A percentile compares a stretch with the other conserved stretches of the same genome.
Conservation (phyloP, 257 asterid species). For the Nyctanthes arbortristis region DNA sequence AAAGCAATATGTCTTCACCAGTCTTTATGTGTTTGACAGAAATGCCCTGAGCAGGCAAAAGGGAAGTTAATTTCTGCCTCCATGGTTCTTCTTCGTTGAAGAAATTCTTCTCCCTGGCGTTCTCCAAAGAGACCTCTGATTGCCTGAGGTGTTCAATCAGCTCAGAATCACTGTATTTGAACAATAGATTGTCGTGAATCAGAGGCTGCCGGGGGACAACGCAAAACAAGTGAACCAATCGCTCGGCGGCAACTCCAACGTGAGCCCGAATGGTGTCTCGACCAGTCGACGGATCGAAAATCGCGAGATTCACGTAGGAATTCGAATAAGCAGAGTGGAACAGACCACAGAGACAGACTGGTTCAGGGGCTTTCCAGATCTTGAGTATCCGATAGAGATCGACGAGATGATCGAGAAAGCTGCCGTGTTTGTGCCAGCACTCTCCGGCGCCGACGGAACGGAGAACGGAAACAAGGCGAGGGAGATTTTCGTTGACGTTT, state of each 20-base stretch:
- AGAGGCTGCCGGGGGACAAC: slow-evolving; percentile 71
- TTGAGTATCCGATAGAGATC: slow-evolving; percentile 74
- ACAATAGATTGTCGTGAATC: slow-evolving; percentile 62
- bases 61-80: slow-evolving; percentile 66
- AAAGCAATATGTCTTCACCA: slow-evolving; percentile 64
- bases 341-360: slow-evolving; percentile 81
- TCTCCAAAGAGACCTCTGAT: slow-evolving; percentile 47
- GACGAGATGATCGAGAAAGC: slow-evolving; percentile 72
- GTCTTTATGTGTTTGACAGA: slow-evolving; percentile 71
- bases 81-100: slow-evolving; percentile 40
- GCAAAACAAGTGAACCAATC: slow-evolving; percentile 75
- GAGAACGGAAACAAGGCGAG: slow-evolving; percentile 61
- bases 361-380: slow-evolving; percentile 72
- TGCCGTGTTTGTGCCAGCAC: slow-evolving; percentile 94
- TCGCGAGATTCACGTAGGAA: slow-evolving; percentile 82
- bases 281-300: slow-evolving; percentile 75
- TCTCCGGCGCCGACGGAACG: slow-evolving; percentile 82
- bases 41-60: slow-evolving; percentile 61
- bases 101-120: slow-evolving; percentile 30
- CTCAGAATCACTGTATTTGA: slow-evolving; percentile 59
- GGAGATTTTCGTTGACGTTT: slow-evolving; percentile 50
- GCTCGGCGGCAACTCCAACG: slow-evolving; percentile 75
- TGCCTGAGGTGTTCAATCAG: slow-evolving; percentile 55
- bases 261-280: slow-evolving; percentile 68
- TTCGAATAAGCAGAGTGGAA: slow-evolving; percentile 96